These are phyloP conservation scores for Pseudopithomyces maydicus DNA, from an alignment of 2,329 filamentous ascomycete species.

Conservation along the genomic window DNA sequence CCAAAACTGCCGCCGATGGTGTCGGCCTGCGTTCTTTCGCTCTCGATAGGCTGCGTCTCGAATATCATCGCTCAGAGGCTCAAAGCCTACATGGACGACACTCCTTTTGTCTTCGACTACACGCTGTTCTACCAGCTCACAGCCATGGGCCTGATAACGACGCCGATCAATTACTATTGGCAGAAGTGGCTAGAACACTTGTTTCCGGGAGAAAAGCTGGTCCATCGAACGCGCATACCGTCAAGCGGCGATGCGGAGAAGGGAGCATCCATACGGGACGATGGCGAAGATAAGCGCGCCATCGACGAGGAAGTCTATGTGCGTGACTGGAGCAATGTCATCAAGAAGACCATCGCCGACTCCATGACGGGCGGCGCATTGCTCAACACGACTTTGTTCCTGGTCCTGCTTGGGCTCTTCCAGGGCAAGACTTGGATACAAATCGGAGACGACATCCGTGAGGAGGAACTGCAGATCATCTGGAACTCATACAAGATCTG, in stretches of 20 bases:
- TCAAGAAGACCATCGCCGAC: conserved; percentile 69
- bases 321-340: conserved; percentile 61
- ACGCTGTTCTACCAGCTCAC: conserved; percentile 45
- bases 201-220: conserved; percentile 65
- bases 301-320: conserved; percentile 36
- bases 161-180: conserved; percentile 86
- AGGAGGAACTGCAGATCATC: conserved; percentile 32
- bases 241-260: conserved; percentile 34
- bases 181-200: conserved; percentile 76
- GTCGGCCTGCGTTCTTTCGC: conserved; percentile 40
- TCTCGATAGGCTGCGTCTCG: conserved; percentile 43
- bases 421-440: conserved; percentile 41
- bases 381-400: conserved; percentile 69
- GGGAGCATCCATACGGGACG: conserved; percentile 30
- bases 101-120: conserved; percentile 44
- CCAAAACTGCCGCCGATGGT: conserved; percentile 31
- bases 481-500: conserved; percentile 74
- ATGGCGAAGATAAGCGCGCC: conserved; percentile 30
- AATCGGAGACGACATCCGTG: conserved; percentile 38
- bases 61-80: conserved; percentile 45
- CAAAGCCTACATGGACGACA: conserved; percentile 40
- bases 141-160: conserved; percentile 71
- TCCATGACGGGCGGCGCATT: conserved; percentile 67
- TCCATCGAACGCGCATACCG: conserved; percentile 21
- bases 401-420: conserved; percentile 62